Conservation (phyloP, 2,329 filamentous ascomycete genomes). For the Cytospora schulzeri region DNA sequence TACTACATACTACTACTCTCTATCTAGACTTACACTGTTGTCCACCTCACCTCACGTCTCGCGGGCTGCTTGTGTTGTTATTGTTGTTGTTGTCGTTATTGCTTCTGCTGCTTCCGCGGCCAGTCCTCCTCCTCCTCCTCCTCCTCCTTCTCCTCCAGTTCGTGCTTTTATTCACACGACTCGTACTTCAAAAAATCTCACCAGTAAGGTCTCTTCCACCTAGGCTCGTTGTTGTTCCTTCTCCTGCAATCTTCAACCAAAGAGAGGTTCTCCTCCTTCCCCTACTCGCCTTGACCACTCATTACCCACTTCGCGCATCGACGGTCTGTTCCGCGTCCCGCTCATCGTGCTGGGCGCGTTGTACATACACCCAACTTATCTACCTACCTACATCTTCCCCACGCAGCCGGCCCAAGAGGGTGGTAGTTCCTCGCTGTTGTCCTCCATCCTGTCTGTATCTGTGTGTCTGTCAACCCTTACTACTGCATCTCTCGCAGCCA, state of each 20-base stretch:
- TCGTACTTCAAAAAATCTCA: not conserved
- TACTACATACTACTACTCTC: constrained; percentile 3
- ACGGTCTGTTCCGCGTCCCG: constrained; percentile 12
- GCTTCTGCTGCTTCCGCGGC: not conserved
- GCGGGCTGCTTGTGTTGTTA: constrained; percentile 7
- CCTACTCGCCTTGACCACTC: constrained; percentile 19
- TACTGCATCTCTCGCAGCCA: constrained; percentile 27
- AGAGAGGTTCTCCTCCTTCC: constrained; percentile 10
- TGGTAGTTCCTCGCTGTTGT: constrained; percentile 23
- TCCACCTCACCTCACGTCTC: constrained; percentile 10
- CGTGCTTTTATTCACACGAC: not conserved
- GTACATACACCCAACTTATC: constrained; percentile 22
- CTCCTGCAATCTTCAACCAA: constrained; percentile 9
- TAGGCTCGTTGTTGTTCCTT: not conserved
- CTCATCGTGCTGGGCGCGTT: constrained; percentile 22
- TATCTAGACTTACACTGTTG: constrained; percentile 12
- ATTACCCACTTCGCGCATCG: constrained; percentile 12
- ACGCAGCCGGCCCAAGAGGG: constrained; percentile 25
- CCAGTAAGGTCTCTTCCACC: constrained; percentile 1
- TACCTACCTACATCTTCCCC: constrained; percentile 16
- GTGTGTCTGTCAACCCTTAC: constrained; percentile 19
- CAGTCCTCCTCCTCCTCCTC: not conserved
- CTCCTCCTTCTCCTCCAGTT: constrained; percentile 2
- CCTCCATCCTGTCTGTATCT: constrained; percentile 10
- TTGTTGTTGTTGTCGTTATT: not conserved